Base-by-base conservation (phyloP, 2,329 filamentous ascomycete genomes). In the Didymella segeticola region DNA sequence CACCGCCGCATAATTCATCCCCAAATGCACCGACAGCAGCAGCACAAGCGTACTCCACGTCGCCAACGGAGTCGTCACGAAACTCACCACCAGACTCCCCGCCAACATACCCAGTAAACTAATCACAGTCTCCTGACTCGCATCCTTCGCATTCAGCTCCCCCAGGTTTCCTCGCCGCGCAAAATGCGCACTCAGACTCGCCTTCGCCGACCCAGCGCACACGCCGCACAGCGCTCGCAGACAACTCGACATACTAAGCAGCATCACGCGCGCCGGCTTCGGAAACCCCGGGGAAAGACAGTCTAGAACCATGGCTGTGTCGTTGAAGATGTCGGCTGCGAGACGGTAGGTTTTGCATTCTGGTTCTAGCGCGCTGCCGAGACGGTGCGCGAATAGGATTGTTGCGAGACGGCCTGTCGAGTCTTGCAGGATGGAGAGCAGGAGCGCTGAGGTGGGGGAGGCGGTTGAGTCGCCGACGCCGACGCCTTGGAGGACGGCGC, bases 111-210 rank as follows among this genome's bases (percentile, higher is more conserved):
- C 95, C 27, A 96, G 58, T 22, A 98, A 80, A 2, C 91, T 93
- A 51, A 99, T 90, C 17, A 96, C 86, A 0, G 93, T 98, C 76
- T 98, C 95, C 77, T 98, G 95, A 61, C 90, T 96, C 11, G 92
- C 92, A 72, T 98, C 93, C 83, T 96, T 88, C 79, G 93, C 93
- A 76, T 97, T 98, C 51, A 99, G 81, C 74, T 98, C 93, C 1
- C 91, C 93, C 37, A 98, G 77, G 72, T 97, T 98, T 30, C 91
- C 90, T 70, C 87, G 86, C 62, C 82, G 86, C 8, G 93, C 92
- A 79, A 99, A 98, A 76, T 99, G 95, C 10, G 91, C 89, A 70
- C 90, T 95, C 63, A 99, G 77, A 57, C 89, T 93, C 2, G 93
- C 93, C 75, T 98, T 98, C 59, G 90, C 89, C 48, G 91, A 92